Conservation (phyloP, 2,329 filamentous ascomycete genomes). For the Arthrinium phaeospermum region DNA sequence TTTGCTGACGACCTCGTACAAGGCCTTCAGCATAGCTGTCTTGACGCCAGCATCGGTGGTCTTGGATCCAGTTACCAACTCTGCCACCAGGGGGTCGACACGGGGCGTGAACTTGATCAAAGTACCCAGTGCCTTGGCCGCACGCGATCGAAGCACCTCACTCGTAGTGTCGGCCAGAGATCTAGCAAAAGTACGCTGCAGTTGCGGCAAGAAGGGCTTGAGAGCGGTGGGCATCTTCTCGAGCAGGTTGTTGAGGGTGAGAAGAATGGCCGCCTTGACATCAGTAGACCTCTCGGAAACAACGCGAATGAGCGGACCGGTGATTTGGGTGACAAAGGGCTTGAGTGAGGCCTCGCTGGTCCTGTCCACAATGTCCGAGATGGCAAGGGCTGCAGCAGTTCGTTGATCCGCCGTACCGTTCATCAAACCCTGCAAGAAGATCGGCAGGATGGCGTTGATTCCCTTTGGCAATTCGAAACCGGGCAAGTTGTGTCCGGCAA, state of each 20-base stretch:
- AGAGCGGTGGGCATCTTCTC: slow-evolving; percentile 96
- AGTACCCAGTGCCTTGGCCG: slow-evolving; percentile 92
- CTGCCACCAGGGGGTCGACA: slow-evolving; percentile 89
- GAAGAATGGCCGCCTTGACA: slow-evolving; percentile 91
- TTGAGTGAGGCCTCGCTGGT: slow-evolving; percentile 87
- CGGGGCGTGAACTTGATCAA: slow-evolving; percentile 94
- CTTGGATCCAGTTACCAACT: slow-evolving; percentile 94
- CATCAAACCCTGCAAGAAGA: slow-evolving; percentile 97
- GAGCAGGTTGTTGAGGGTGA: slow-evolving; percentile 91
- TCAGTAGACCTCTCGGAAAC: slow-evolving; percentile 96
- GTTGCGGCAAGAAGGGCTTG: slow-evolving; percentile 94
- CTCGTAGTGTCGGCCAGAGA: slow-evolving; percentile 92
- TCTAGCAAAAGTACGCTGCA: slow-evolving; percentile 96
- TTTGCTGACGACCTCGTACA: slow-evolving; percentile 96
- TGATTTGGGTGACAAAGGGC: slow-evolving; percentile 96
- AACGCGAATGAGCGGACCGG: slow-evolving; percentile 94
- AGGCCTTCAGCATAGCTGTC: slow-evolving; percentile 94
- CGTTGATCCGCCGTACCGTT: slow-evolving; percentile 93
- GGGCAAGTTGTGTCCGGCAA: slow-evolving; percentile 80
- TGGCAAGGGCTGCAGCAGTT: slow-evolving; percentile 88
- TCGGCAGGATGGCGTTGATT: slow-evolving; percentile 93
- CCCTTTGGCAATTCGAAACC: slow-evolving; percentile 95
- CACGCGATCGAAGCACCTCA: slow-evolving; percentile 83
- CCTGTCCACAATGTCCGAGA: slow-evolving; percentile 94
- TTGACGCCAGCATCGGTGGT: slow-evolving; percentile 85